phyloP scores from a whole-genome alignment of 202 grass and related monocot genomes.

The Setaria viridis region DNA sequence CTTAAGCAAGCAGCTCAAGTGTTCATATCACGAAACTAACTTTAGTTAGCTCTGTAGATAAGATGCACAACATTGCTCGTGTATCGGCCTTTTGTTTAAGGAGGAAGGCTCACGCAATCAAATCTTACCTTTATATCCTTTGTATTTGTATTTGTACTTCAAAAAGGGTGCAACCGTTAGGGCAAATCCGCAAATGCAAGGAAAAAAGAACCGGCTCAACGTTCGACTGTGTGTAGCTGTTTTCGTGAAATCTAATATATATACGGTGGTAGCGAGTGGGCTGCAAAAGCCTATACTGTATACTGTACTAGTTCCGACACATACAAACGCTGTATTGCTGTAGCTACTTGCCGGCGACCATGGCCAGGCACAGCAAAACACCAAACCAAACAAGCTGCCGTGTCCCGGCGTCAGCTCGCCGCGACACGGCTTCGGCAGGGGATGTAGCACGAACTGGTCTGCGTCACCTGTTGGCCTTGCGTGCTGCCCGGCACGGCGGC shows the following conservation, averaged over 20 bases:
- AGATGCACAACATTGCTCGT: not conserved
- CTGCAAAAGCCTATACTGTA: not conserved
- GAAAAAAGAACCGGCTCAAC: not conserved
- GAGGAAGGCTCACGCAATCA: not conserved
- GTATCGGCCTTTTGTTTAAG: not conserved
- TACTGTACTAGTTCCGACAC: not conserved
- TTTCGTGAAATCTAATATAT: not conserved
- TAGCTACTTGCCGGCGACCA: constrained; percentile 12
- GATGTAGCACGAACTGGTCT: constrained; percentile 54
- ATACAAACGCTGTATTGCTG: not conserved
- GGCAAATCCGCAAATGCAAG: not conserved
- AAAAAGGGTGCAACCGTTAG: not conserved
- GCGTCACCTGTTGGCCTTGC: constrained; percentile 52
- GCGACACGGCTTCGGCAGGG: constrained; percentile 46
- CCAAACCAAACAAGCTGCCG: constrained; percentile 40
- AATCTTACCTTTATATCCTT: not conserved
- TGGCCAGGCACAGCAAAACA: constrained; percentile 31
- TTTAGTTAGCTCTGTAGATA: constrained; percentile 54
- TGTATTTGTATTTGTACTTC: not conserved
- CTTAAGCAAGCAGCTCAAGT: not conserved
- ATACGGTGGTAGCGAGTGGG: not conserved
- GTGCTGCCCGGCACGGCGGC: constrained; percentile 48
- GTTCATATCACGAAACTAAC: constrained; percentile 42
- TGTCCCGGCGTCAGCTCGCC: constrained; percentile 8
- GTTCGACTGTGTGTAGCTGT: not conserved